A percentile compares a stretch with the other conserved stretches of the same genome.
Evolutionary conservation across 1,284 basidiomycete species (phyloP).

Genomic region (Megacollybia platyphylla): DNA sequence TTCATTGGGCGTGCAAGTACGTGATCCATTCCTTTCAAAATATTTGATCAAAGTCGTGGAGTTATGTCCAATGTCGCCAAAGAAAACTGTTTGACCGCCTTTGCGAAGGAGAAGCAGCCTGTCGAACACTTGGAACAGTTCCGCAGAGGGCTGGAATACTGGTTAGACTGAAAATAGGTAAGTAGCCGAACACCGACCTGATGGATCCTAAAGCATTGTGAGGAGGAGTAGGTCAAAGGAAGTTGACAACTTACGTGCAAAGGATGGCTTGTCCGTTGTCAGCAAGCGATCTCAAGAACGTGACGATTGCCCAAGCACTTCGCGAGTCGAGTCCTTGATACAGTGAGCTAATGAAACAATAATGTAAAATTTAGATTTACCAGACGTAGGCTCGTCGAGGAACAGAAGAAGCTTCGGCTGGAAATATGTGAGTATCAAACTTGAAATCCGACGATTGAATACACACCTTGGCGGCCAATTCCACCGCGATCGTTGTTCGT

Average conservation of each 20-base stretch:
- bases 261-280: conserved; percentile 67
- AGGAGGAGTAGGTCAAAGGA: no score
- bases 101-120: conserved; percentile 41
- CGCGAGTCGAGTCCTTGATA: conserved; percentile 71
- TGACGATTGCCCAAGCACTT: conserved; percentile 76
- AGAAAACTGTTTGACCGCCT: conserved; percentile 62
- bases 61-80: conserved; percentile 36
- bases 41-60: conserved; percentile 33
- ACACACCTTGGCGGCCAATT: conserved; percentile 56
- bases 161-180: conserved; percentile 12
- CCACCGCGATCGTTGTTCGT: conserved; percentile 76
- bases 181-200: neutral
- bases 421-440: conserved; percentile 10
- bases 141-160: conserved; percentile 47
- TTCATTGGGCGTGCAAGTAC: conserved; percentile 12
- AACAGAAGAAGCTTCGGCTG: conserved; percentile 69
- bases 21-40: conserved; percentile 39
- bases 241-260: conserved; percentile 44
- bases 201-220: no score
- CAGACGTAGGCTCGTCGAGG: conserved; percentile 71
- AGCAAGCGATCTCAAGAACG: conserved; percentile 67
- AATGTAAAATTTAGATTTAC: no score
- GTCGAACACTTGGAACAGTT: conserved; percentile 64
- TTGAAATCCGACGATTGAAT: conserved; percentile 11
- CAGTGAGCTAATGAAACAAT: no score